Evolutionary conservation across 108 stramenopile genomes (phyloP).

Genomic region (Skeletonema tropicum): DNA sequence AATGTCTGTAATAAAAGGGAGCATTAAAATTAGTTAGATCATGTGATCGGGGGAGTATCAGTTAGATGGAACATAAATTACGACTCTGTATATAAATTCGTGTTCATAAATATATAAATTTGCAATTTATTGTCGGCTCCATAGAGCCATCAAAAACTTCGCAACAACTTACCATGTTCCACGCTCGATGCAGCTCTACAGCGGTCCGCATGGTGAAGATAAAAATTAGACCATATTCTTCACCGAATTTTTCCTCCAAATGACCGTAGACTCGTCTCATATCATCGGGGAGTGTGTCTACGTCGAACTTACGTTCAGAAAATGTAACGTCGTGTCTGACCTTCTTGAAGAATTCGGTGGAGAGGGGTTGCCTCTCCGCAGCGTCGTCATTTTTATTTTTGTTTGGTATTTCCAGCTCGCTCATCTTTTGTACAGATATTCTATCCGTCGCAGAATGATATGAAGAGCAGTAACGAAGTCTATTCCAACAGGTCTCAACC

Average conservation of each 20-base stretch:
- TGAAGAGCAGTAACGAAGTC: no score
- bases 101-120: no score
- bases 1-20: constrained; percentile 9
- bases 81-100: no score
- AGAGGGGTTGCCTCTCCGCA: neutral
- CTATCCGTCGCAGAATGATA: no score
- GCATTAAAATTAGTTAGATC: constrained; percentile 24
- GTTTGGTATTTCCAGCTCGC: neutral
- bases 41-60: no score
- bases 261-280: constrained; percentile 41
- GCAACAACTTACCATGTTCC: constrained; percentile 48
- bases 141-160: neutral
- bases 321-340: constrained; percentile 26
- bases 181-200: constrained; percentile 56
- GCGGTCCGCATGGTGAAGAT: constrained; percentile 54
- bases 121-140: neutral
- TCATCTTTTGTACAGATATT: neutral
- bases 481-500: no score
- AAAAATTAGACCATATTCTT: constrained; percentile 52
- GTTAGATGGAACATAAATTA: no score
- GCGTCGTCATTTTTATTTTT: neutral
- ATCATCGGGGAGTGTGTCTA: constrained; percentile 43
- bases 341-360: neutral
- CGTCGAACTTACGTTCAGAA: constrained; percentile 39
- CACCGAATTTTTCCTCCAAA: constrained; percentile 36